Evolutionary conservation across 2,329 filamentous ascomycete genomes (phyloP).

Genomic region (Cucurbitaria berberidis): DNA sequence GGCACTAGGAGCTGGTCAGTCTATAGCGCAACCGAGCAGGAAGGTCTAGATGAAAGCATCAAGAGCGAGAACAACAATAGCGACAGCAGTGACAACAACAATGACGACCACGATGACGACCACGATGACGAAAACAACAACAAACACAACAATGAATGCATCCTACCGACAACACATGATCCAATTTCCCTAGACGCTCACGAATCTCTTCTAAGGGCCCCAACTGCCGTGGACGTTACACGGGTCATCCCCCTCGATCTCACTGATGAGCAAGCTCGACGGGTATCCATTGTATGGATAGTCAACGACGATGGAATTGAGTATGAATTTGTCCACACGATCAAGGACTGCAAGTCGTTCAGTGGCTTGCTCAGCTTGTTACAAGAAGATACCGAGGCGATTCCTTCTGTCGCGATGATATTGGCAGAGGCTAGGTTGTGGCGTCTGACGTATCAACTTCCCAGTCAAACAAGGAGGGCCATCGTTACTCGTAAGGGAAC

Average conservation of each 20-base stretch:
- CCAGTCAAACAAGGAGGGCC: constrained; percentile 10
- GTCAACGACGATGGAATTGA: constrained; percentile 9
- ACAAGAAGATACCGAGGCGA: constrained; percentile 2
- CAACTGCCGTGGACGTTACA: neutral
- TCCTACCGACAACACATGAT: neutral
- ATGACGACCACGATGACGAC: too few species aligned
- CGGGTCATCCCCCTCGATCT: constrained; percentile 1
- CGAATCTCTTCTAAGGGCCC: neutral
- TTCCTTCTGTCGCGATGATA: constrained; percentile 4
- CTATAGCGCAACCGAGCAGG: neutral
- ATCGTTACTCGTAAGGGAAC: constrained; percentile 6
- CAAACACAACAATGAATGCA: neutral
- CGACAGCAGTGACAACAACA: too few species aligned
- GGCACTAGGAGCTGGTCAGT: neutral
- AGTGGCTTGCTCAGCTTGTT: constrained; percentile 6
- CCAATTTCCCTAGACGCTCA: neutral
- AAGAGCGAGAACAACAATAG: too few species aligned
- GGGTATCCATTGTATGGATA: constrained; percentile 12
- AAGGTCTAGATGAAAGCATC: neutral
- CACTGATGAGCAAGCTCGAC: constrained; percentile 12
- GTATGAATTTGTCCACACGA: constrained; percentile 8
- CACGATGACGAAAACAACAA: too few species aligned
- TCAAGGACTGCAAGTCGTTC: constrained; percentile 16
- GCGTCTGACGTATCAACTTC: constrained; percentile 13
- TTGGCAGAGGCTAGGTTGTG: constrained; percentile 12